Conservation (phyloP, 2,329 filamentous ascomycete species). For the Fusarium succisae region DNA sequence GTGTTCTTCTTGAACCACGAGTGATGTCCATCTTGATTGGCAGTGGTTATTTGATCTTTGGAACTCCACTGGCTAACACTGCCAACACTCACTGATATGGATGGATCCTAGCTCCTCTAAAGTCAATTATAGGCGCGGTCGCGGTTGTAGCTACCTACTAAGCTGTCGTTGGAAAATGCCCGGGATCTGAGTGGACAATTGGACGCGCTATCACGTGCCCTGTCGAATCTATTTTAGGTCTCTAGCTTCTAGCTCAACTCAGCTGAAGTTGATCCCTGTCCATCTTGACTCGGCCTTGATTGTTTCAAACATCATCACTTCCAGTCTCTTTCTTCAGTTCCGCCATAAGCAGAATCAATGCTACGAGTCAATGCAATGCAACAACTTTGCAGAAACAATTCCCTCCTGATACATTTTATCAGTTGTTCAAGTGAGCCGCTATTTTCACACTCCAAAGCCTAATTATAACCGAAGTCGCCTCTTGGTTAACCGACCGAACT, state of each 20-base stretch:
- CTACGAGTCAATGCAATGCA: background rate
- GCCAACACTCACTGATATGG: background rate
- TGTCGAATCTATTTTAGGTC: background rate
- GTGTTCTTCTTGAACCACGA: conserved; percentile 32
- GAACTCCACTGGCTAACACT: background rate
- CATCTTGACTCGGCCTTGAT: background rate
- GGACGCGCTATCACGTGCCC: conserved; percentile 32
- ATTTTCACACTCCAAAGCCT: background rate
- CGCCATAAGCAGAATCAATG: background rate
- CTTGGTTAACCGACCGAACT: background rate
- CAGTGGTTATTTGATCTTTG: background rate
- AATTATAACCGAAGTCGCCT: background rate
- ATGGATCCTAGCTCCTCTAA: background rate
- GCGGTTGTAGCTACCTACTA: background rate
- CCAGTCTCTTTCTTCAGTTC: background rate
- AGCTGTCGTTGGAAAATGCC: background rate
- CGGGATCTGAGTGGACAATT: conserved; percentile 10
- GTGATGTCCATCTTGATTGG: conserved; percentile 28
- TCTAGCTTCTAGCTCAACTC: background rate
- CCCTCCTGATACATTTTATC: background rate
- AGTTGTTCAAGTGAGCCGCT: background rate
- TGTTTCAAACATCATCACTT: conserved; percentile 9
- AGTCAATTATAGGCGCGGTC: conserved; percentile 27
- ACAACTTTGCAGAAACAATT: background rate
- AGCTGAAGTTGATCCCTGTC: background rate